Evolutionary conservation across 1,284 basidiomycete species (phyloP).

Genomic region (Boletus mariae): DNA sequence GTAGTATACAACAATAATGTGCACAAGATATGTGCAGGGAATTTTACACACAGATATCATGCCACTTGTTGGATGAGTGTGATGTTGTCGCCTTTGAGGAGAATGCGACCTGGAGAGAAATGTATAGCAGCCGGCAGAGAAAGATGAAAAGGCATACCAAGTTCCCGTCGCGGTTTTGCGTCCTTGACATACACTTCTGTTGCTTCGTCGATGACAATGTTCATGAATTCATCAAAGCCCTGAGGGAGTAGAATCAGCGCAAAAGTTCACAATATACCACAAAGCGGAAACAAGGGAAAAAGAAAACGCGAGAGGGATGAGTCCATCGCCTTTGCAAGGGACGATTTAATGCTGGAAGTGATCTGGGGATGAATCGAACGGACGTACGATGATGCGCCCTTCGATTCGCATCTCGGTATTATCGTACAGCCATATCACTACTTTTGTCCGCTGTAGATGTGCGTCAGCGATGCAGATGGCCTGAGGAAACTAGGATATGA

Average conservation of each 20-base stretch:
- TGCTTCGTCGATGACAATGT: slow-evolving; percentile 94
- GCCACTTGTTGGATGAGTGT: slow-evolving; percentile 83
- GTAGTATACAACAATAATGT: slow-evolving; percentile 20
- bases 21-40: slow-evolving; percentile 1
- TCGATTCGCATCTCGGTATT: slow-evolving; percentile 97
- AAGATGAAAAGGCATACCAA: slow-evolving; percentile 46
- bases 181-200: slow-evolving; percentile 90
- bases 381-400: slow-evolving; percentile 91
- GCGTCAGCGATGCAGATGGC: slow-evolving; percentile 14
- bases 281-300: neutral
- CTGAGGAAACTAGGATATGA: slow-evolving; percentile 18
- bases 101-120: slow-evolving; percentile 69
- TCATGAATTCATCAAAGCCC: slow-evolving; percentile 99
- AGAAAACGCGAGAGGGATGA: slow-evolving; percentile 1
- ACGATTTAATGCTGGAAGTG: slow-evolving; percentile 29
- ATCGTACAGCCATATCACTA: slow-evolving; percentile 96
- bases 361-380: slow-evolving; percentile 17
- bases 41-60: slow-evolving; percentile 24
- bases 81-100: slow-evolving; percentile 95
- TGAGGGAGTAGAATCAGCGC: slow-evolving; percentile 34
- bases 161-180: slow-evolving; percentile 76
- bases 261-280: neutral
- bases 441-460: slow-evolving; percentile 67
- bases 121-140: slow-evolving; percentile 1
- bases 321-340: slow-evolving; percentile 26